Evolutionary conservation across 1,139 yeast species (phyloP).

Genomic region (Waltiozyma sp.): DNA sequence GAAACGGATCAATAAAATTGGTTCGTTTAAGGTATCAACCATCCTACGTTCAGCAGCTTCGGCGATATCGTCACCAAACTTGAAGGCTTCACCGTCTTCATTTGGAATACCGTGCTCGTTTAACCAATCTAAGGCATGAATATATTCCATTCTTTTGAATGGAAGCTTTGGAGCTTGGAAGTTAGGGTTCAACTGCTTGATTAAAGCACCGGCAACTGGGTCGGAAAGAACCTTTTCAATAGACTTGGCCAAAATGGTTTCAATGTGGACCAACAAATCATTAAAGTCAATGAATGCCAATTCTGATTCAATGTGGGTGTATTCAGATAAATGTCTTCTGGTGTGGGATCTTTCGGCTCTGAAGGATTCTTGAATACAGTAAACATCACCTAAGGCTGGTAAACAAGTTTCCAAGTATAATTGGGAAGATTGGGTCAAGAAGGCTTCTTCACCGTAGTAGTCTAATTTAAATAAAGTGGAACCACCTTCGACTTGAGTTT

Average conservation of each 20-base stretch:
- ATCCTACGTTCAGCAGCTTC: conserved; percentile 99
- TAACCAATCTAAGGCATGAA: conserved; percentile 90
- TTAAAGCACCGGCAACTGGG: conserved; percentile 83
- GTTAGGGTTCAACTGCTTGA: conserved; percentile 85
- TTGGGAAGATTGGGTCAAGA: conserved; percentile 93
- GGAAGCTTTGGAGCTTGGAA: conserved; percentile 78
- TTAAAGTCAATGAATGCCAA: conserved; percentile 80
- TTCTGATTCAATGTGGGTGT: conserved; percentile 95
- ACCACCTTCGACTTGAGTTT: conserved; percentile 99
- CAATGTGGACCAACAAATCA: conserved; percentile 77
- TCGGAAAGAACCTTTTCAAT: conserved; percentile 75
- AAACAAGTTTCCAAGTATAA: conserved; percentile 92
- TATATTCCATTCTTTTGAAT: conserved; percentile 84
- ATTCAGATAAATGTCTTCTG: conserved; percentile 94
- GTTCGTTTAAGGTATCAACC: conserved; percentile 91
- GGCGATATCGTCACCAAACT: conserved; percentile 97
- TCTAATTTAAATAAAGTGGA: conserved; percentile 87
- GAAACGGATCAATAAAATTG: conserved; percentile 86
- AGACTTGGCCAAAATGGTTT: conserved; percentile 57
- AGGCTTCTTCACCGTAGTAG: conserved; percentile 96
- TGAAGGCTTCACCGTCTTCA: conserved; percentile 87
- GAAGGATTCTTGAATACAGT: conserved; percentile 96
- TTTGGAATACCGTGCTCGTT: conserved; percentile 88
- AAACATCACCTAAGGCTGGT: conserved; percentile 94
- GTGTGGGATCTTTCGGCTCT: conserved; percentile 99